Conservation (phyloP, 352 stramenopile genomes). For the Phytophthora tentaculata region DNA sequence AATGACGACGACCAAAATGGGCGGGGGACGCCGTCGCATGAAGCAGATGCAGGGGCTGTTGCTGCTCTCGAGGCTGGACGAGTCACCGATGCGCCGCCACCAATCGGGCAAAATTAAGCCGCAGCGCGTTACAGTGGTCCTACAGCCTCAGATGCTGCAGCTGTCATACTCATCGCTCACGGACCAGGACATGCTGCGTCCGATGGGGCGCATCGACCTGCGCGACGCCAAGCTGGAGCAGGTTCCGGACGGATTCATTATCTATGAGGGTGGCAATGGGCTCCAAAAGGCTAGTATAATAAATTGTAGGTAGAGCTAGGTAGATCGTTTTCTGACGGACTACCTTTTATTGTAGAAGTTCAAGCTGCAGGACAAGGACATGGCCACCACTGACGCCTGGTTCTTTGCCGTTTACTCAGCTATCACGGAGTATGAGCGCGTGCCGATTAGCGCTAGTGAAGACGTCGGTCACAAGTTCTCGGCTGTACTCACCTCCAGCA, state of each 20-base stretch:
- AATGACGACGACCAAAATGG: constrained; percentile 54
- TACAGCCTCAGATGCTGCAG: constrained; percentile 74
- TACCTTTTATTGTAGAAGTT: constrained; percentile 53
- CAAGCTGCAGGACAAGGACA: constrained; percentile 82
- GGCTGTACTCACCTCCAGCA: constrained; percentile 55
- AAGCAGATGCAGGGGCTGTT: constrained; percentile 86
- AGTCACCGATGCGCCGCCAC: constrained; percentile 24
- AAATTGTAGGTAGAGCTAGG: constrained; percentile 6
- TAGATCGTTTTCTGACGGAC: constrained; percentile 1
- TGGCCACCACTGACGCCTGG: constrained; percentile 78
- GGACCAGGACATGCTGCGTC: constrained; percentile 73
- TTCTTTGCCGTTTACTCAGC: constrained; percentile 80
- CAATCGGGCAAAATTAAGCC: constrained; percentile 36
- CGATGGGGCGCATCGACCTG: constrained; percentile 68
- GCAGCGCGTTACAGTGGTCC: constrained; percentile 62
- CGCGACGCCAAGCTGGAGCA: constrained; percentile 73
- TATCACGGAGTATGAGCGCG: constrained; percentile 67
- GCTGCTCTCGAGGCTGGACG: constrained; percentile 56
- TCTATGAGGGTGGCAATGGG: constrained; percentile 54
- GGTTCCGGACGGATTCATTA: constrained; percentile 72
- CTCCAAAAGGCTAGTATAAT: constrained; percentile 46
- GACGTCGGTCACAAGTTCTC: constrained; percentile 58
- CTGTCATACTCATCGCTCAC: constrained; percentile 71
- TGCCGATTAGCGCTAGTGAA: constrained; percentile 48
- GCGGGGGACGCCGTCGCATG: constrained; percentile 65